phyloP scores from a whole-genome alignment of 2,329 filamentous ascomycete genomes.

The Aspergillus pseudoterreus region DNA sequence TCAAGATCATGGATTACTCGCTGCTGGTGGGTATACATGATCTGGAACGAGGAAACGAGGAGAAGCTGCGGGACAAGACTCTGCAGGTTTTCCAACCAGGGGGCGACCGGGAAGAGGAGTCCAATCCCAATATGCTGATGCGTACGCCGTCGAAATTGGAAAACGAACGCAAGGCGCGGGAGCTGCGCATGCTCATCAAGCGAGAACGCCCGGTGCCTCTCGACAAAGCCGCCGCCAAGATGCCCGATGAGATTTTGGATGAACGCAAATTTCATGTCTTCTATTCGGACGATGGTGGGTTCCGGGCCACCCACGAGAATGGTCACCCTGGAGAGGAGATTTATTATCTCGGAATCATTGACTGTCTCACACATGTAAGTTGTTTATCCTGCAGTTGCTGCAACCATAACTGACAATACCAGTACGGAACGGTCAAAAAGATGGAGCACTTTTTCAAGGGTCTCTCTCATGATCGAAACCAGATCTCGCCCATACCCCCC shows the following conservation, averaged over 20 bases:
- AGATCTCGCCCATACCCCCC: constrained; percentile 90
- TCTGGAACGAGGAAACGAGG: constrained; percentile 83
- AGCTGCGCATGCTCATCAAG: constrained; percentile 88
- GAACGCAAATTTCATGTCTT: constrained; percentile 77
- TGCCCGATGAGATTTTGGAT: constrained; percentile 85
- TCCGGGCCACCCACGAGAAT: constrained; percentile 88
- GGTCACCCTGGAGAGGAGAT: constrained; percentile 82
- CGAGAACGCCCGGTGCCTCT: constrained; percentile 91
- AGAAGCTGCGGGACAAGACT: constrained; percentile 86
- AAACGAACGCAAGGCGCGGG: constrained; percentile 82
- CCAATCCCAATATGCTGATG: constrained; percentile 64
- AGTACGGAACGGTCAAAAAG: constrained; percentile 94
- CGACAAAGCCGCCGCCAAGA: constrained; percentile 73
- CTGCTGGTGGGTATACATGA: constrained; percentile 94
- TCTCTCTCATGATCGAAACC: constrained; percentile 71
- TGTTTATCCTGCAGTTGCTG: neutral
- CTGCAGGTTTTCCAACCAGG: constrained; percentile 91
- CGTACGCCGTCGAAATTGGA: constrained; percentile 92
- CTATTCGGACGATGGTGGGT: constrained; percentile 90
- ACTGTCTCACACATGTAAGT: constrained; percentile 93
- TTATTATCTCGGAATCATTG: constrained; percentile 97
- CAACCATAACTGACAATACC: constrained; percentile 1
- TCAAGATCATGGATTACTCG: constrained; percentile 99
- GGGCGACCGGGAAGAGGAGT: constrained; percentile 63
- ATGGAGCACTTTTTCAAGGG: constrained; percentile 98